Evolutionary conservation across 345 rosid genomes (phyloP), one percentile per base, ranked within the genome.

Genomic region (Adansonia digitata): DNA sequence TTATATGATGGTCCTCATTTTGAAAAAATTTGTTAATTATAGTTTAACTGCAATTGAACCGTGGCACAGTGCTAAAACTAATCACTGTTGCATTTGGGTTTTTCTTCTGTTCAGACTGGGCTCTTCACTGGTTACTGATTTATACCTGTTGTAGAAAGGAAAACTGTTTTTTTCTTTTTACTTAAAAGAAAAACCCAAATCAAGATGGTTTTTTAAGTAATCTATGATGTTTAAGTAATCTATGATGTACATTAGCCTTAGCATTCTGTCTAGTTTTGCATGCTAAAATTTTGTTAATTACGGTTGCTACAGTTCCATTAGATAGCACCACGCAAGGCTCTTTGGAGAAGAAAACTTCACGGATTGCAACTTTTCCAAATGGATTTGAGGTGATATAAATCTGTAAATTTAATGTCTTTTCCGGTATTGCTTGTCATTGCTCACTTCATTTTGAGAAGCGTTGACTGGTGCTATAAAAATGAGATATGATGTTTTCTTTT

Each of bases 321-420:
- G 91, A 81, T 80, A 83, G 75, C 46, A 77, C 71, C 43, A 24
- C 60, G 43, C 70, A 66, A 75, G 80, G 82, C 61, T 74, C 90
- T 46, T 43, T 62, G 56, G 85, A 81, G 86, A 88, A 81, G 78
- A 84, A 62, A 31, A 3, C 86, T 26, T 72, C 8, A 49, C 67
- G 78, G n/a, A 71, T 74, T 51, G 85, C 85, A 53, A 85, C 86
- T 79, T 94, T 94, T 81, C 98, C 97, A 5, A 84, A 79, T 78
- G 97, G 88, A 73, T 82, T 91, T 81, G 97, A 92, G 90, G 98
- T 90, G 67, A 81, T 63, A 40, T 69, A 22, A 26, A 37, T 72
- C 14, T 73, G 69, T n/a, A 59, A n/a, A 55, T 40, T 24, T 13
- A 53, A 5, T 24, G 5, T 37, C 62, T 11, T 71, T 35, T n/a